These are phyloP conservation scores for Flaveria bidentis DNA, from an alignment of 129 eudicot genomes.

Conservation along the genomic window DNA sequence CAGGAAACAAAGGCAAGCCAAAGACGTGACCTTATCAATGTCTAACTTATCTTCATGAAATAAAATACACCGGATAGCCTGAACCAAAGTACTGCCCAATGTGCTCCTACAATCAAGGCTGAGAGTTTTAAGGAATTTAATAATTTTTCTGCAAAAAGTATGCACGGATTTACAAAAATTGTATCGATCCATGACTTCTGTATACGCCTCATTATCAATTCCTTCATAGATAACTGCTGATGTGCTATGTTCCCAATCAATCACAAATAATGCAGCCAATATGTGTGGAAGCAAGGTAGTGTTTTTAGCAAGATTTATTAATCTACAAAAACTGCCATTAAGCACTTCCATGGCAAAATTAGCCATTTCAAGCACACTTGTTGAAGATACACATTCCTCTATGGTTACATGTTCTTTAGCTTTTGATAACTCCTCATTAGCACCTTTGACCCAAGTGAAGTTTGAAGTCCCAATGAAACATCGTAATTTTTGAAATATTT, in stretches of 20 bases:
- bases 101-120: constrained; percentile 33
- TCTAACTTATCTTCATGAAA: constrained; percentile 52
- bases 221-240: constrained; percentile 32
- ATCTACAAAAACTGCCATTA: constrained; percentile 52
- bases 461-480: constrained; percentile 54
- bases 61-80: constrained; percentile 48
- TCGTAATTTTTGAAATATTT: constrained; percentile 46
- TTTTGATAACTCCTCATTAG: constrained; percentile 40
- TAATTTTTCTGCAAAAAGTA: constrained; percentile 47
- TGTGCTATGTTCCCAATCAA: constrained; percentile 71
- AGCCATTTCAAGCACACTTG: constrained; percentile 54
- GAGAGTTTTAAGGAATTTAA: constrained; percentile 33
- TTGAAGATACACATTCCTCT: constrained; percentile 30
- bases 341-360: constrained; percentile 72
- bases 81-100: constrained; percentile 49
- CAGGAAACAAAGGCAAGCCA: constrained; percentile 58
- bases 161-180: constrained; percentile 59
- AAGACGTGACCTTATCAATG: constrained; percentile 46
- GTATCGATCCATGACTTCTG: constrained; percentile 42
- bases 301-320: constrained; percentile 44
- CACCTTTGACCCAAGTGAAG: constrained; percentile 55
- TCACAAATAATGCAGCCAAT: constrained; percentile 58
- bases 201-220: constrained; percentile 33
- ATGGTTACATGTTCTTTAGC: constrained; percentile 25
- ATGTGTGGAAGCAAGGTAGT: constrained; percentile 50